Conservation (phyloP, 192 early-diverging fungal genomes). For the Lobosporangium transversale region DNA sequence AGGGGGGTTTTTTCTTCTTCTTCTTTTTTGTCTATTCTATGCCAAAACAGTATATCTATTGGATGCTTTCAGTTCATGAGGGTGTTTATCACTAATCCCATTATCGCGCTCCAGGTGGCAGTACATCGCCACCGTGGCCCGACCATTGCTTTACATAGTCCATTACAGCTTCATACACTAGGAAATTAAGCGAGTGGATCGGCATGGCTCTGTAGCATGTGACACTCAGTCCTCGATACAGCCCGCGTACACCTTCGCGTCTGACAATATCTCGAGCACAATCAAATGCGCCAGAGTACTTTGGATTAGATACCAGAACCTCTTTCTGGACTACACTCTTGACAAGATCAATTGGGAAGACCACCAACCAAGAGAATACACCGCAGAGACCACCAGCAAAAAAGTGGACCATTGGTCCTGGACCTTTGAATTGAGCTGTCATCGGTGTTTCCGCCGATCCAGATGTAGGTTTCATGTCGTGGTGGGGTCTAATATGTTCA, state of each 20-base stretch:
- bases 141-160: slow-evolving; percentile 44
- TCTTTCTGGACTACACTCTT: slow-evolving; percentile 84
- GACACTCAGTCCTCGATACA: slow-evolving; percentile 80
- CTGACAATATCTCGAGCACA: slow-evolving; percentile 63
- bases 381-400: slow-evolving; percentile 82
- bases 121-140: slow-evolving; percentile 30
- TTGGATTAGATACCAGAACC: slow-evolving; percentile 61
- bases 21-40: no score
- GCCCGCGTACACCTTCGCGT: slow-evolving; percentile 63
- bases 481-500: slow-evolving; percentile 40
- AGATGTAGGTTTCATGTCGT: neutral
- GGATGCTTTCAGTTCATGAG: no score
- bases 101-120: slow-evolving; percentile 7
- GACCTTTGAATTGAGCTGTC: slow-evolving; percentile 24
- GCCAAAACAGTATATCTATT: no score
- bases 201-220: slow-evolving; percentile 82
- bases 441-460: neutral
- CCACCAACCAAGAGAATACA: slow-evolving; percentile 78
- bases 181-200: slow-evolving; percentile 85
- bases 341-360: slow-evolving; percentile 82
- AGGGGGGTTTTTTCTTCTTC: no score
- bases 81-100: no score
- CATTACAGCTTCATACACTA: slow-evolving; percentile 73
- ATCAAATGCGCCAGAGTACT: slow-evolving; percentile 52
- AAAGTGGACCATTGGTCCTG: slow-evolving; percentile 77